phyloP scores from a whole-genome alignment of 371 early-diverging fungal genomes.

The Conidiobolus coronatus region DNA sequence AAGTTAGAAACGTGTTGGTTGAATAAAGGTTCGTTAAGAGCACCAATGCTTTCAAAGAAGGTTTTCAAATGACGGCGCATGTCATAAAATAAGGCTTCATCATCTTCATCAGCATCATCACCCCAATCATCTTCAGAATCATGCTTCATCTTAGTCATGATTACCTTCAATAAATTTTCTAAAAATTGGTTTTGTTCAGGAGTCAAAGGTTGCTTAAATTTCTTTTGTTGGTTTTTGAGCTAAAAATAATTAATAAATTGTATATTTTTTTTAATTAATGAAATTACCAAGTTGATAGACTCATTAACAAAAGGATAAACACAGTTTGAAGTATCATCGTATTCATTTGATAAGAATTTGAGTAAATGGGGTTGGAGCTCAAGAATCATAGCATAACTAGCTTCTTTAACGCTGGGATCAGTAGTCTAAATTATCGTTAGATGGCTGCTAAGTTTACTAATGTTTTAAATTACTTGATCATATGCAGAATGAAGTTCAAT shows the following conservation, averaged over 20 bases:
- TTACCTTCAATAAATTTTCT: slow-evolving; percentile 37
- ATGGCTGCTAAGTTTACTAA: slow-evolving; percentile 1
- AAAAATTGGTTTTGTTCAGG: slow-evolving; percentile 43
- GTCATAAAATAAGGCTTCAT: slow-evolving; percentile 51
- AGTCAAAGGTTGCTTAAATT: slow-evolving; percentile 25
- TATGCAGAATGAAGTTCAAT: slow-evolving; percentile 24
- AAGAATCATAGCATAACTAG: slow-evolving; percentile 25
- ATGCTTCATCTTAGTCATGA: slow-evolving; percentile 74
- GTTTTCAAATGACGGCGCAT: slow-evolving; percentile 48
- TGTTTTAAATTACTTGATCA: slow-evolving; percentile 1
- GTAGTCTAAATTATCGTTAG: too few relatives aligned
- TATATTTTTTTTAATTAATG: background rate
- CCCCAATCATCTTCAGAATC: slow-evolving; percentile 58
- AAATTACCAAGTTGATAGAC: slow-evolving; percentile 28
- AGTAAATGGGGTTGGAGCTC: slow-evolving; percentile 39
- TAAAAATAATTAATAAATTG: slow-evolving; percentile 4
- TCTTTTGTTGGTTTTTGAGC: slow-evolving; percentile 36
- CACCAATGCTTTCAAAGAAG: slow-evolving; percentile 41
- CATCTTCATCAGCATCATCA: slow-evolving; percentile 45
- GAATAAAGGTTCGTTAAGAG: slow-evolving; percentile 34
- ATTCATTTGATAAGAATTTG: slow-evolving; percentile 47
- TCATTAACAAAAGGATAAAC: slow-evolving; percentile 52
- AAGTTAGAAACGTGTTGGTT: slow-evolving; percentile 27
- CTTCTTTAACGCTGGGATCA: slow-evolving; percentile 6
- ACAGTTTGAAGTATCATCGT: slow-evolving; percentile 54